Percentiles rank a stretch among this genome's conserved stretches.
These are phyloP conservation scores for Hygrophorus russula DNA, from an alignment of 768 basidiomycete species.

Conservation along the genomic window DNA sequence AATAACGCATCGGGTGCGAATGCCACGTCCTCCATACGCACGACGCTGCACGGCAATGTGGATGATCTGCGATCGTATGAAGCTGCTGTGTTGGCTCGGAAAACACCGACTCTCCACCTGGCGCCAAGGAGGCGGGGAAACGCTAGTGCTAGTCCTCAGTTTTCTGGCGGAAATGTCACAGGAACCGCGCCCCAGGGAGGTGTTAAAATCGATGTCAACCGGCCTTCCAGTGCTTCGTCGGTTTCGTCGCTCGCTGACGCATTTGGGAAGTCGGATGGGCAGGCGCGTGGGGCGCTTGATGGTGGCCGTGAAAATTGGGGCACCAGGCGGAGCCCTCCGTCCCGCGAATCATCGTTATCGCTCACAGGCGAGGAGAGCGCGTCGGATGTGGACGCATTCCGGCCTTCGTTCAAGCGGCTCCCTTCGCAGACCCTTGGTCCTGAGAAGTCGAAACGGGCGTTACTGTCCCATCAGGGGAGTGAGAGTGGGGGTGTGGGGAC, in stretches of 20 bases:
- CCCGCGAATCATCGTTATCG: conserved; percentile 18
- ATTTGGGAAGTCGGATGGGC: conserved; percentile 17
- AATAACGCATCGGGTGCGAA: conserved; percentile 11
- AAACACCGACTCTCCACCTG: conserved; percentile 48
- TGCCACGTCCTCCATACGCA: conserved; percentile 23
- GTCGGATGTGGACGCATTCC: conserved; percentile 10
- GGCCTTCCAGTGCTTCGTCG: conserved; percentile 9
- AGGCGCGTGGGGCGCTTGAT: not conserved
- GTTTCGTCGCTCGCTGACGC: conserved; percentile 31
- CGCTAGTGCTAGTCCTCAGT: conserved; percentile 10
- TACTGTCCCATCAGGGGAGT: conserved; percentile 27
- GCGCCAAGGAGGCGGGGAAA: conserved; percentile 26
- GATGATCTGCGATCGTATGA: conserved; percentile 68
- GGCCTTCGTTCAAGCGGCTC: conserved; percentile 65
- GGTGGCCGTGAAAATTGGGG: conserved; percentile 1
- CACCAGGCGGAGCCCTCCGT: conserved; percentile 11
- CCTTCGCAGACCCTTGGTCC: conserved; percentile 68
- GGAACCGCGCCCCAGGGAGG: not conserved
- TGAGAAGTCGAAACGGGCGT: conserved; percentile 39
- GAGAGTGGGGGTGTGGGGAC: conserved; percentile 12
- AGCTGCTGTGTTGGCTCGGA: conserved; percentile 63
- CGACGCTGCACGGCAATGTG: conserved; percentile 30
- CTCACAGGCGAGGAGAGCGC: not conserved
- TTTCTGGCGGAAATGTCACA: not conserved
- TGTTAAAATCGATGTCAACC: not conserved